Evolutionary conservation across 805 yeast species (phyloP), one percentile per base, ranked within the genome.

Genomic region (Lachancea kluyveri): DNA sequence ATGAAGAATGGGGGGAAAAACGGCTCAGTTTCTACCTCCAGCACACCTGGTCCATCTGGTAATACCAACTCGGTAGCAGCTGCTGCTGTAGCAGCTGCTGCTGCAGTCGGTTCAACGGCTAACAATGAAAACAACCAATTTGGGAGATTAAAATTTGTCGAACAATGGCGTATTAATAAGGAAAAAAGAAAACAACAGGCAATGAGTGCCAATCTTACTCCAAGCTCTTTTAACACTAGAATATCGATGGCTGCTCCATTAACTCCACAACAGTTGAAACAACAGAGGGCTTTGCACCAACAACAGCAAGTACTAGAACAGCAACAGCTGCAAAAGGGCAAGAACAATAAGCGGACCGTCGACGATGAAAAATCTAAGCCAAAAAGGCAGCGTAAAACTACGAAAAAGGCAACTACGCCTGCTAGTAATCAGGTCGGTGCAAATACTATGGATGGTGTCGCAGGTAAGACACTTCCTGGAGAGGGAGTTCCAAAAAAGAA

Each of bases 101-200:
- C 68, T 6, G 64, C 72, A 6, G 68, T 65, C 4, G 55, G 50
- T 2, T 39, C 50, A 4, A 48, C 42, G 17, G 41, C 46, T 8
- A 45, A 50, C 17, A 54, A 51, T 39, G 66, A 62, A 28, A 52
- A 56, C 15, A 65, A 66, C 26, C 94, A 87, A 56, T 92, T 92
- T 57, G 74, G 84, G 68, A 73, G 97, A 42, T 64, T 90, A 31
- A 70, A 94, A 41, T 86, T 88, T 48, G 81, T 90, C 37, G 97
- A 90, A 55, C 92, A 82, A 58, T 76, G 83, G 60, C 67, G 94
- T 33, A 67, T 82, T 28, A 74, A 82, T 52, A 72, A 74, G 48
- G 79, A 73, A 36, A 64, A 72, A 39, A 51, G 67, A 36, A 67
- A 67, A 38, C 71, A 67, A 36, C 67, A 65, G 14, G 62, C 67